These are phyloP conservation scores for Alternaria tenuissima DNA, from an alignment of 2,329 filamentous ascomycete species.

Conservation along the genomic window DNA sequence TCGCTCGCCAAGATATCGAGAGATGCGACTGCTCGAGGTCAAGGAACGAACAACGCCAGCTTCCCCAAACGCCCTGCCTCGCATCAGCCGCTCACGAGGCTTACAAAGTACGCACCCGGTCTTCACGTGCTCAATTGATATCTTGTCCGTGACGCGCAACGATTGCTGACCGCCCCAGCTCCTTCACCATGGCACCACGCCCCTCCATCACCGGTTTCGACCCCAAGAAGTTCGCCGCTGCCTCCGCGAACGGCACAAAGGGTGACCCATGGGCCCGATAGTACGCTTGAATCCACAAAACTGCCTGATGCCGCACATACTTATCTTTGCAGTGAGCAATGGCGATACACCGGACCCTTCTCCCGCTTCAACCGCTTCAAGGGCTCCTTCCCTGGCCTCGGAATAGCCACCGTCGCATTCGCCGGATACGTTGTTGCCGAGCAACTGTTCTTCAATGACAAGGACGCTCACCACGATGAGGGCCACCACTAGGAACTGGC, in stretches of 20 bases:
- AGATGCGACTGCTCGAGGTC: constrained; percentile 23
- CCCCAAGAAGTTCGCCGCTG: constrained; percentile 77
- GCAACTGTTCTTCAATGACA: constrained; percentile 81
- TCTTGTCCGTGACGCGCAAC: background rate
- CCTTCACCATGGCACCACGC: constrained; percentile 59
- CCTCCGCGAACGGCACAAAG: constrained; percentile 66
- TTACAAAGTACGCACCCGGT: constrained; percentile 29
- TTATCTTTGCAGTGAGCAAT: constrained; percentile 75
- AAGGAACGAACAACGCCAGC: constrained; percentile 32
- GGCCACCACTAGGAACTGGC: constrained; percentile 1
- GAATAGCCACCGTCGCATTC: constrained; percentile 92
- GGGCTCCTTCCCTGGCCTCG: constrained; percentile 85
- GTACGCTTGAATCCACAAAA: constrained; percentile 53
- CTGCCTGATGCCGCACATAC: constrained; percentile 7
- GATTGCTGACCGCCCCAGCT: constrained; percentile 31
- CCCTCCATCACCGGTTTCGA: constrained; percentile 93
- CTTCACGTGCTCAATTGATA: constrained; percentile 9
- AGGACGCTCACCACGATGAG: constrained; percentile 44
- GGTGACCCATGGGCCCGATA: constrained; percentile 70
- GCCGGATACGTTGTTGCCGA: constrained; percentile 89
- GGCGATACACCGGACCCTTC: constrained; percentile 92
- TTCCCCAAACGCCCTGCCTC: constrained; percentile 27
- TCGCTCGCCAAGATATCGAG: constrained; percentile 23
- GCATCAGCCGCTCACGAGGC: constrained; percentile 32
- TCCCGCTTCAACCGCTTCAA: constrained; percentile 89